These are phyloP conservation scores for Diaporthe ilicicola DNA, from an alignment of 2,329 filamentous ascomycete genomes.

Conservation along the genomic window DNA sequence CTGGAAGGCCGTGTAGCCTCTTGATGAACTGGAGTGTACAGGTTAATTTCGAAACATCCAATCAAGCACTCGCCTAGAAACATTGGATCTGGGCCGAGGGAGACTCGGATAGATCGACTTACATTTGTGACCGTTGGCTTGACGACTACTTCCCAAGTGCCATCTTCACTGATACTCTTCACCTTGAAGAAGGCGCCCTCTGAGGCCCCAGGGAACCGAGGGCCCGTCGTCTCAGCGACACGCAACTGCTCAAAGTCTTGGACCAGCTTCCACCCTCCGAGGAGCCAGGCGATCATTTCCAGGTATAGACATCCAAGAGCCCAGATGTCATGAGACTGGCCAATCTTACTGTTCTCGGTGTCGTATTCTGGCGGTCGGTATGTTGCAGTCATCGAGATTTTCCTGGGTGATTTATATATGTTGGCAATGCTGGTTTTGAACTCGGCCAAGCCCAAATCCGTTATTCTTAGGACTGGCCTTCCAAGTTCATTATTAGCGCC, in stretches of 20 bases:
- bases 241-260: background rate
- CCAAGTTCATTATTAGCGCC: too few species aligned
- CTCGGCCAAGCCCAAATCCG: background rate
- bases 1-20: background rate
- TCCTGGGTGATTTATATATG: background rate
- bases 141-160: background rate
- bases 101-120: background rate
- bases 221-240: background rate
- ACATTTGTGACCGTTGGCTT: background rate
- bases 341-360: background rate
- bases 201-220: background rate
- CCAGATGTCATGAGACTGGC: constrained; percentile 19
- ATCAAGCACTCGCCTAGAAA: background rate
- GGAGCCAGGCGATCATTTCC: background rate
- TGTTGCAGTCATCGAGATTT: background rate
- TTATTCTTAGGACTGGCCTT: background rate
- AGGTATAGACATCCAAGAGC: background rate
- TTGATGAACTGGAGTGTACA: background rate
- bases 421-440: background rate
- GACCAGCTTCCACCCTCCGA: background rate
- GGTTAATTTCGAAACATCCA: background rate
- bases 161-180: background rate
- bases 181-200: background rate
- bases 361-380: constrained; percentile 4
- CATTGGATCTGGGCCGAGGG: background rate